A percentile compares a stretch with the other conserved stretches of the same genome.
Conservation (phyloP, 768 basidiomycete species). For the Boletus sp. region DNA sequence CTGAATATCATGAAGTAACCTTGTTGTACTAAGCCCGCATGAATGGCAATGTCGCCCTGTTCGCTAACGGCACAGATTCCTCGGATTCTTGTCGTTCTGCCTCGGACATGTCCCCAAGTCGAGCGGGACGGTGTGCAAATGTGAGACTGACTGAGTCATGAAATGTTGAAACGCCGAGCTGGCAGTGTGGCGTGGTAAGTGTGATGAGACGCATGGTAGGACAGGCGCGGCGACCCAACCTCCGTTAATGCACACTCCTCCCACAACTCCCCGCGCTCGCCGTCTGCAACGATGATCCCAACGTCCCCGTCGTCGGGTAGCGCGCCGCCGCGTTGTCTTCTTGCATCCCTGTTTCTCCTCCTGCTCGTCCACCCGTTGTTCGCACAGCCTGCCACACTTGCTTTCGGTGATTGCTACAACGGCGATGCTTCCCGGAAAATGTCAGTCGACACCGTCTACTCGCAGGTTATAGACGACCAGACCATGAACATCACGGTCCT, state of each 20-base stretch:
- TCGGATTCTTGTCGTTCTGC: too few relatives aligned
- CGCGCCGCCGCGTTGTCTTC: not conserved
- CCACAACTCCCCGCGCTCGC: conserved; percentile 7
- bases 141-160: not conserved
- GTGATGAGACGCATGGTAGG: conserved; percentile 8
- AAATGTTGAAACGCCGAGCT: not conserved
- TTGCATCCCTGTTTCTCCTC: conserved; percentile 8
- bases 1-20: not conserved
- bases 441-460: conserved; percentile 66
- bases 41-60: not conserved
- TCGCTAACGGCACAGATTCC: not conserved
- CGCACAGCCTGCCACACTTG: conserved; percentile 59
- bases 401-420: conserved; percentile 68
- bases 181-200: conserved; percentile 27
- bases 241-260: conserved; percentile 21
- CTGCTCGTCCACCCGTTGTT: conserved; percentile 26
- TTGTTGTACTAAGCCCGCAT: not conserved
- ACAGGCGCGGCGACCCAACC: not conserved
- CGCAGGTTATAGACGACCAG: conserved; percentile 54
- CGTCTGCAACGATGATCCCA: conserved; percentile 26
- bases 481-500: conserved; percentile 69
- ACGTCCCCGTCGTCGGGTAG: conserved; percentile 4
- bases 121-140: not conserved
- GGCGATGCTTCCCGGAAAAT: conserved; percentile 55
- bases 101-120: not conserved